Evolutionary conservation across 2,329 filamentous ascomycete genomes (phyloP), one percentile per base, ranked within the genome.

Genomic region (Trichoderma sp.): DNA sequence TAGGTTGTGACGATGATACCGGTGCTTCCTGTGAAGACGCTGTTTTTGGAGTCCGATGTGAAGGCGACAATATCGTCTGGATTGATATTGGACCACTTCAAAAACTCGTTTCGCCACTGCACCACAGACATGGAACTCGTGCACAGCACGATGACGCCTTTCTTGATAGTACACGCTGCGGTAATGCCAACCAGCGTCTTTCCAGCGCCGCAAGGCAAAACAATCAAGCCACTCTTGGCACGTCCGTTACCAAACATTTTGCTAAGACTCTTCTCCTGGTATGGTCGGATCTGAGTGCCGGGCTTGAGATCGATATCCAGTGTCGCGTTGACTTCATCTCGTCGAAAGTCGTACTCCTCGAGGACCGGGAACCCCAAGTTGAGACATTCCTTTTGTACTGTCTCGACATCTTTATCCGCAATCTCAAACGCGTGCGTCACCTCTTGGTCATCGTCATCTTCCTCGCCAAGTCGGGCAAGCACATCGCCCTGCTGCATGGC

Each of bases 161-260:
- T 99, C 79, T 97, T 97, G 79, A 99, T 94, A 4, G 95, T 98
- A 80, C 95, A 98, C 22, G 94, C 95, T 50, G 95, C 95, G 22
- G 95, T 98, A 73, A 99, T 97, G n/a, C 95, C 95, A 17, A 99
- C 95, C 48, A 99, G 82, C 1, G 95, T 99, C 83, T 99, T 99
- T 69, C 95, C 95, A 19, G 95, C 95, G 72, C 95, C 95, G 77
- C 95, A 99, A 19, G 95, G 95, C 73, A 99, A 80, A 67, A 99
- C 95, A 69, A 99, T 99, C 72, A 99, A 96, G 67, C 95, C 95
- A 78, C 93, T 97, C 82, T 97, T 95, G 15, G 95, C 95, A 79
- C 95, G 90, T 59, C 94, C 94, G 76, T 99, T 99, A 76, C 95
- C 94, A 77, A 99, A 99, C 95, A 99, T 99, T 79, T 99, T 99